A percentile compares a stretch with the other conserved stretches of the same genome.
These are phyloP conservation scores for Tricholoma terreum DNA, from an alignment of 768 basidiomycete species.

Conservation along the genomic window DNA sequence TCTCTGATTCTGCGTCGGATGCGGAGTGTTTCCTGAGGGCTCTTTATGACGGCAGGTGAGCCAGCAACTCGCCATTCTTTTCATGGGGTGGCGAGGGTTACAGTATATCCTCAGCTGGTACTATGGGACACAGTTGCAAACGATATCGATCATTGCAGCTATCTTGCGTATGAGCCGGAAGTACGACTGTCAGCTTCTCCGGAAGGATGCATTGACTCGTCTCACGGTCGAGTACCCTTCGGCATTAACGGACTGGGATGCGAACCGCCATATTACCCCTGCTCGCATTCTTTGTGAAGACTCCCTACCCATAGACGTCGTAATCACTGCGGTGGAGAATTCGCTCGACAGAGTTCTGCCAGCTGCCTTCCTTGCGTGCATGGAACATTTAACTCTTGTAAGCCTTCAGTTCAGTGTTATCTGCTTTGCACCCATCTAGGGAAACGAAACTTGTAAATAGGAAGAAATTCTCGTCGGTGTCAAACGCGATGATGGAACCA, in stretches of 20 bases:
- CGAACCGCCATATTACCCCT: background rate
- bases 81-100: background rate
- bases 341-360: background rate
- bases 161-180: conserved; percentile 3
- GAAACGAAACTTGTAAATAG: too few relatives aligned
- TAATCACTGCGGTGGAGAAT: background rate
- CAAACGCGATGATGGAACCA: too few relatives aligned
- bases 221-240: conserved; percentile 3
- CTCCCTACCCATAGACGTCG: background rate
- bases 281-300: background rate
- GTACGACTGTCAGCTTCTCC: background rate
- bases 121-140: background rate
- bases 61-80: background rate
- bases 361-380: too few relatives aligned
- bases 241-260: background rate
- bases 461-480: too few relatives aligned
- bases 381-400: too few relatives aligned
- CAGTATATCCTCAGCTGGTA: background rate
- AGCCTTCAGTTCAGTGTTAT: too few relatives aligned
- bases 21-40: conserved; percentile 9
- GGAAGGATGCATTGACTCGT: background rate
- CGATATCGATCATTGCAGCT: background rate
- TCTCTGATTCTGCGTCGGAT: conserved; percentile 10
- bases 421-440: too few relatives aligned
- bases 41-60: conserved; percentile 14